A percentile compares a stretch with the other conserved stretches of the same genome.
These are phyloP conservation scores for Silene latifolia DNA, from an alignment of 148 eudicot species.

Conservation along the genomic window DNA sequence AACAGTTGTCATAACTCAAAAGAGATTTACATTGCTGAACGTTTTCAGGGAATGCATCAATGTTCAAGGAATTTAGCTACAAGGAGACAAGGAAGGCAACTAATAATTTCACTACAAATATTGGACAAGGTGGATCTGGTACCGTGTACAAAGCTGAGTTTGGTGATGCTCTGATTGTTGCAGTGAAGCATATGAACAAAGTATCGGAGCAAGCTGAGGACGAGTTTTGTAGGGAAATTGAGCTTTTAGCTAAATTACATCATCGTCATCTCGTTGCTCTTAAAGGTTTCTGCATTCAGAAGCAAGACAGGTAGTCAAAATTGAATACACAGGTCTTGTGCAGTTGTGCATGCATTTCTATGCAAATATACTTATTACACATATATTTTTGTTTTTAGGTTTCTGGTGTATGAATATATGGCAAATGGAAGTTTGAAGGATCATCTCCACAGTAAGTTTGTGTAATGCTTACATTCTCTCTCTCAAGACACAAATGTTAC, in stretches of 20 bases:
- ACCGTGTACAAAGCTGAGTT: slow-evolving; percentile 81
- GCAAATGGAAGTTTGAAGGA: slow-evolving; percentile 93
- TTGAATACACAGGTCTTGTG: not conserved
- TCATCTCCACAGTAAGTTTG: slow-evolving; percentile 78
- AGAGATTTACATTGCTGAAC: slow-evolving; percentile 9
- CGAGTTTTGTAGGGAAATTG: slow-evolving; percentile 90
- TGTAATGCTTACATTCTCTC: not conserved
- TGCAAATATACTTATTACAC: not conserved
- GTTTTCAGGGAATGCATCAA: slow-evolving; percentile 58
- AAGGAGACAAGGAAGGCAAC: slow-evolving; percentile 89
- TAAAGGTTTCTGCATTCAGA: slow-evolving; percentile 79
- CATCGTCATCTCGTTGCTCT: slow-evolving; percentile 98
- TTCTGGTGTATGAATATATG: slow-evolving; percentile 89
- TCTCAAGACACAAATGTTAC: not conserved
- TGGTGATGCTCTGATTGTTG: slow-evolving; percentile 62
- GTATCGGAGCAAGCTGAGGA: slow-evolving; percentile 87
- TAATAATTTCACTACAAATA: slow-evolving; percentile 56
- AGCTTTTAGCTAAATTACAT: slow-evolving; percentile 87
- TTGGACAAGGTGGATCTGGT: slow-evolving; percentile 95
- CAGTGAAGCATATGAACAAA: slow-evolving; percentile 82
- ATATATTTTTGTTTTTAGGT: slow-evolving; percentile 46
- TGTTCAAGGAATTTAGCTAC: slow-evolving; percentile 68
- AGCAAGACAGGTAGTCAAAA: slow-evolving; percentile 56
- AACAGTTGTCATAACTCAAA: not conserved
- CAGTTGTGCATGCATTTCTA: slow-evolving; percentile 1